Percentiles rank a stretch among this genome's conserved stretches.
Conservation (phyloP, 1,139 yeast species). For the Yamadazyma spencermartinsiae region DNA sequence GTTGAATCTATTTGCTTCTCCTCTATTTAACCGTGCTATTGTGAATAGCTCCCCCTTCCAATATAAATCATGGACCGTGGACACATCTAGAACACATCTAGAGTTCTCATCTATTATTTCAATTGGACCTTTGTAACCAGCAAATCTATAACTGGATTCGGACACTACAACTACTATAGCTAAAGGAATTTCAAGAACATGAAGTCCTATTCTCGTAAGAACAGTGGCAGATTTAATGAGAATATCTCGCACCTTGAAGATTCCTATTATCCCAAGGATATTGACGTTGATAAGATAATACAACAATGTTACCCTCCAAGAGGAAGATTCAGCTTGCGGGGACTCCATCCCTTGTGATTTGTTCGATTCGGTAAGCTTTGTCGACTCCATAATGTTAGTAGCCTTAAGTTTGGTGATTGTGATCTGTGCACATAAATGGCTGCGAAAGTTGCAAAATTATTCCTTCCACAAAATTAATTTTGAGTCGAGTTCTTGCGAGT, state of each 20-base stretch:
- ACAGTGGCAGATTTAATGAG: background rate
- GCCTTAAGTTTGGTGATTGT: no score
- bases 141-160: background rate
- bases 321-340: no score
- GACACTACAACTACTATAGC: background rate
- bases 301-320: background rate
- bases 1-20: no score
- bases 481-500: background rate
- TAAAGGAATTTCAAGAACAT: background rate
- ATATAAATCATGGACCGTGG: conserved; percentile 4
- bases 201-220: background rate
- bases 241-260: background rate
- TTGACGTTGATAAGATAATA: background rate
- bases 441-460: background rate
- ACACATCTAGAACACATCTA: background rate
- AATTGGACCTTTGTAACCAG: background rate
- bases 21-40: no score
- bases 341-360: no score
- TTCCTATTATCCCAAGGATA: conserved; percentile 1
- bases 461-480: background rate
- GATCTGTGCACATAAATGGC: background rate
- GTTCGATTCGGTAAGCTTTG: no score
- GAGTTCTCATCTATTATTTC: background rate
- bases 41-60: conserved; percentile 3
- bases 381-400: no score